Base-by-base conservation (phyloP, 345 rosid species). In the Luvunga scandens region DNA sequence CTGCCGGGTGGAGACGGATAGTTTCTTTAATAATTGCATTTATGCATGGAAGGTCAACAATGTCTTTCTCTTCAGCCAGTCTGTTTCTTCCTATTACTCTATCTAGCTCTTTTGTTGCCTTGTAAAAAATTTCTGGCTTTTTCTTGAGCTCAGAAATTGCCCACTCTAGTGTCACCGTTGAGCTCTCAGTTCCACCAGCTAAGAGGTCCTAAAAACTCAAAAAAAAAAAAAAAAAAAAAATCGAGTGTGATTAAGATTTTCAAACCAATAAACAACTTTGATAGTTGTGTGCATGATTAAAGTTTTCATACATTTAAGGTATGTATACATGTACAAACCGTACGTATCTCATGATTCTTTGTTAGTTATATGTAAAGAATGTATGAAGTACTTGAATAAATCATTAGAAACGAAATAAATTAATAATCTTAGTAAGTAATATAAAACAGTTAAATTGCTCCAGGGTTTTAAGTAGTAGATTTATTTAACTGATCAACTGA, bases 151-250 rank as follows among this genome's bases (percentile, higher is more conserved):
- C 91, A 0, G 90, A 87, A 2, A 91, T 82, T 27, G 91, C 89
- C 91, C 95, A 91, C 81, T 91, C 95, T 8, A 89, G 83, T 0
- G 89, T 89, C 56, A 88, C 87, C 0, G 92, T 87, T 4, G 91
- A 91, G 69, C 90, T 89, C 78, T 91, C 92, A 0, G 94, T 91
- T 27, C 92, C 92, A 1, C 90, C 95, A 1, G 87, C 91, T 3
- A 88, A 84, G 73, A 89, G n/a, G 59, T 89, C 95, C 95, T 91
- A 73, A 13, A 39, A 39, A 6, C 24, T 12, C 61, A 34, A 31
- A 19, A 33, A 21, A 50, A 50, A 16, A 42, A 50, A 50, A 16
- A 42, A 34, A 31, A 19, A 33, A 21, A 50, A 50, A 16, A 42
- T 42, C 50, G 50, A 42, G 12, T 42, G 50, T 12, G 16, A 12